Evolutionary conservation across 1,284 basidiomycete genomes (phyloP).

Genomic region (Cerrena zonata): DNA sequence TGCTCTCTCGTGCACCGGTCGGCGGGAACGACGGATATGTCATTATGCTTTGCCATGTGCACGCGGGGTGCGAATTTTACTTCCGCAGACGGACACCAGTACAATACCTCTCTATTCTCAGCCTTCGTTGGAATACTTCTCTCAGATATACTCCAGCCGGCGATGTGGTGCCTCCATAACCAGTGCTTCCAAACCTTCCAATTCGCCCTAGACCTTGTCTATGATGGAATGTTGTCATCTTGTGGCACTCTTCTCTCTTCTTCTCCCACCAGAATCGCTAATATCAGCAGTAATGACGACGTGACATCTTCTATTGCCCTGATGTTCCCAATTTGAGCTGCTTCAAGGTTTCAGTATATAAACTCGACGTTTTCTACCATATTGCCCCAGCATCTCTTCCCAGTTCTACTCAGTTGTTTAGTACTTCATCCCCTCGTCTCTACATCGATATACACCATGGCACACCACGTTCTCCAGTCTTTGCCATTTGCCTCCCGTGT

Average conservation of each 20-base stretch:
- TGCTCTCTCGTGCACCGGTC: background rate
- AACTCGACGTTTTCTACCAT: background rate
- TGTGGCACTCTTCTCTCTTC: background rate
- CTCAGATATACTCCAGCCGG: background rate
- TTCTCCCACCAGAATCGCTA: background rate
- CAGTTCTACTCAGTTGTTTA: background rate
- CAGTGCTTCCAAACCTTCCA: background rate
- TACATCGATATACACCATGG: conserved; percentile 12
- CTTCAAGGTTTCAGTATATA: background rate
- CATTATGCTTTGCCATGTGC: background rate
- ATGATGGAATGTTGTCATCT: background rate
- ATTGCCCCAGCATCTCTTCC: background rate
- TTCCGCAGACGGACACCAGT: background rate
- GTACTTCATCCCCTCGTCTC: background rate
- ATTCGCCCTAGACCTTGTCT: background rate
- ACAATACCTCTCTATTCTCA: background rate
- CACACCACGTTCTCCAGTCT: conserved; percentile 28
- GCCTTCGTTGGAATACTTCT: background rate
- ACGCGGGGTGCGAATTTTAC: background rate
- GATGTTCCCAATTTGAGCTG: background rate
- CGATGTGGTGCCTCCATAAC: background rate
- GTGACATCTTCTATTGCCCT: background rate
- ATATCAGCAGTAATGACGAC: background rate
- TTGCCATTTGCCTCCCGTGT: conserved; percentile 43
- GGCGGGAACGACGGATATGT: background rate